phyloP scores from a whole-genome alignment of 2,329 filamentous ascomycete species.

The Colletotrichum camelliae region DNA sequence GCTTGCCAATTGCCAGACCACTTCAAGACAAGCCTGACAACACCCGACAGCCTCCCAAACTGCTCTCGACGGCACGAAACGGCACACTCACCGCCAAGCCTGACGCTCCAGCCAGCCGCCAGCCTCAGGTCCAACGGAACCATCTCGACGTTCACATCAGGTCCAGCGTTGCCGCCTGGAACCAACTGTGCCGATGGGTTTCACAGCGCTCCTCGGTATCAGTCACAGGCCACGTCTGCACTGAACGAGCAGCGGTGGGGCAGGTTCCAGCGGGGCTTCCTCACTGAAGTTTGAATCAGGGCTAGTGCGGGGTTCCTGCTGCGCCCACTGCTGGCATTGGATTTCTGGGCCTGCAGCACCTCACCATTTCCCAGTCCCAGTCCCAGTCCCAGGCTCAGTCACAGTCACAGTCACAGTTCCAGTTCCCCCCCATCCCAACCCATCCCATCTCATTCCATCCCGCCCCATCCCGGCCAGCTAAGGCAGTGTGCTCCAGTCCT shows the following conservation, averaged over 20 bases:
- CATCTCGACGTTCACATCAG: neutral
- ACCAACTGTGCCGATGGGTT: conserved; percentile 11
- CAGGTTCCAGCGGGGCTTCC: neutral
- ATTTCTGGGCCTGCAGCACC: conserved; percentile 8
- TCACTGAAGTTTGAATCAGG: conserved; percentile 11
- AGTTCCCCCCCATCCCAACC: neutral
- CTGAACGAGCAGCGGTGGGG: neutral
- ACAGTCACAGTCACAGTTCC: neutral
- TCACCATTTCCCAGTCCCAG: neutral
- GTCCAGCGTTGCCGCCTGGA: conserved; percentile 4
- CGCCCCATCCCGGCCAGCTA: neutral
- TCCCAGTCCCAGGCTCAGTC: neutral
- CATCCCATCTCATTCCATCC: neutral
- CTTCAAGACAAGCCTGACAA: neutral
- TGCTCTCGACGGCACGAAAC: neutral
- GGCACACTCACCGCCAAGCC: conserved; percentile 17
- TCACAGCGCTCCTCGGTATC: conserved; percentile 5
- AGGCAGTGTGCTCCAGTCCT: neutral
- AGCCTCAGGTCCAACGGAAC: neutral
- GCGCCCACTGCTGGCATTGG: conserved; percentile 8
- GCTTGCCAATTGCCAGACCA: conserved; percentile 10
- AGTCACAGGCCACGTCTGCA: conserved; percentile 12
- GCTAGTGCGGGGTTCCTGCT: conserved; percentile 23
- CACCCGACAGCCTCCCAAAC: neutral
- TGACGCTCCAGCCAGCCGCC: neutral